phyloP scores from a whole-genome alignment of 2,329 filamentous ascomycete genomes.

The Lecanosticta acicola region DNA sequence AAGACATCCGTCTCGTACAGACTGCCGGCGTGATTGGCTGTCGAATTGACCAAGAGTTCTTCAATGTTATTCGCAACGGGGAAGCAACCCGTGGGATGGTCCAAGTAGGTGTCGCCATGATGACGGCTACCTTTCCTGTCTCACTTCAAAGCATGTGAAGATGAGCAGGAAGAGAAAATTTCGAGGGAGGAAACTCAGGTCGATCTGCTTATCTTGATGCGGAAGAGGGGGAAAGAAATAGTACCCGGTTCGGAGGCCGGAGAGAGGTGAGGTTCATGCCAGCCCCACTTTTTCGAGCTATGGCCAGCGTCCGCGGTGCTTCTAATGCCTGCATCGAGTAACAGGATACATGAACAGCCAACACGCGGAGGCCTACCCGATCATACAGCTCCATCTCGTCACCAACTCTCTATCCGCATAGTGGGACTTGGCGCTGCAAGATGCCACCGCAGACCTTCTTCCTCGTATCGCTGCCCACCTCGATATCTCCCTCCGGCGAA shows the following conservation, averaged over 20 bases:
- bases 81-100: constrained; percentile 7
- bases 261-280: too few relatives aligned
- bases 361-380: background rate
- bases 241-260: too few relatives aligned
- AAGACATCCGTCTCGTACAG: constrained; percentile 6
- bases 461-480: constrained; percentile 82
- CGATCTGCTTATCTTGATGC: too few relatives aligned
- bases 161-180: too few relatives aligned
- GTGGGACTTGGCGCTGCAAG: constrained; percentile 6
- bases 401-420: constrained; percentile 1
- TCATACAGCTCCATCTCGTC: background rate
- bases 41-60: constrained; percentile 3
- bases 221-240: too few relatives aligned
- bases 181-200: too few relatives aligned
- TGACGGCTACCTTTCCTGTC: too few relatives aligned
- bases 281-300: too few relatives aligned
- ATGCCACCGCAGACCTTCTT: constrained; percentile 60
- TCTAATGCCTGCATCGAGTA: too few relatives aligned
- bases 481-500: constrained; percentile 75
- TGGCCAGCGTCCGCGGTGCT: too few relatives aligned
- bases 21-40: background rate
- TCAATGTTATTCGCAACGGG: constrained; percentile 10
- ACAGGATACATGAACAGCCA: too few relatives aligned
- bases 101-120: constrained; percentile 5
- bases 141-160: too few relatives aligned